Conservation (phyloP, 148 eudicot genomes). For the Arctostaphylos glauca region DNA sequence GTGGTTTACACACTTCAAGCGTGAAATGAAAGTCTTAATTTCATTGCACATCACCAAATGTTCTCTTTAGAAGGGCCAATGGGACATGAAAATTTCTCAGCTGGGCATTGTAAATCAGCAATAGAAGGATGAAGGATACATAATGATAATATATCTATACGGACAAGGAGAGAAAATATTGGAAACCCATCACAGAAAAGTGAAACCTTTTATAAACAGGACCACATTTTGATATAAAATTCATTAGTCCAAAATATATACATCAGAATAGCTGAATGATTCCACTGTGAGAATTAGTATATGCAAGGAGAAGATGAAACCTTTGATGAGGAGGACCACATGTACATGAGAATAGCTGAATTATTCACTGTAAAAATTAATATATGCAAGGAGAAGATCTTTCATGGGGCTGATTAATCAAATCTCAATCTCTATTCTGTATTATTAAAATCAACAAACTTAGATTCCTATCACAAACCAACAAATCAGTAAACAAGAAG, state of each 20-base stretch:
- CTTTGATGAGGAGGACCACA: too few species aligned
- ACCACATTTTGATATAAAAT: neutral
- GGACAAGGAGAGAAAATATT: neutral
- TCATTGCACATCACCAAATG: neutral
- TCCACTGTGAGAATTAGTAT: too few species aligned
- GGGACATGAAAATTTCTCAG: neutral
- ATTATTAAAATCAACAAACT: neutral
- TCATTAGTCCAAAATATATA: too few species aligned
- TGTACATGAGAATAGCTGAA: too few species aligned
- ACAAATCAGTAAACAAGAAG: conserved; percentile 11
- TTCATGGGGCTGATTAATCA: conserved; percentile 6
- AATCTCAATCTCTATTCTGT: neutral
- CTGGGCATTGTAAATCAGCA: neutral
- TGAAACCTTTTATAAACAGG: neutral
- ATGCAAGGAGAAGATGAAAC: too few species aligned
- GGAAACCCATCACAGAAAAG: neutral
- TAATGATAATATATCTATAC: neutral
- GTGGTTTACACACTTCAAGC: too few species aligned
- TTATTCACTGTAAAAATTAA: too few species aligned
- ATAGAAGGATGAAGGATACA: neutral
- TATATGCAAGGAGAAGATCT: conserved; percentile 14
- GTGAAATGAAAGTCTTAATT: too few species aligned
- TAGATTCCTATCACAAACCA: conserved; percentile 10
- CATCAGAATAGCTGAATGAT: too few species aligned
- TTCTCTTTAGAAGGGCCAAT: neutral